Evolutionary conservation across 106 monocot genomes (phyloP).

Genomic region (Allium cepa): DNA sequence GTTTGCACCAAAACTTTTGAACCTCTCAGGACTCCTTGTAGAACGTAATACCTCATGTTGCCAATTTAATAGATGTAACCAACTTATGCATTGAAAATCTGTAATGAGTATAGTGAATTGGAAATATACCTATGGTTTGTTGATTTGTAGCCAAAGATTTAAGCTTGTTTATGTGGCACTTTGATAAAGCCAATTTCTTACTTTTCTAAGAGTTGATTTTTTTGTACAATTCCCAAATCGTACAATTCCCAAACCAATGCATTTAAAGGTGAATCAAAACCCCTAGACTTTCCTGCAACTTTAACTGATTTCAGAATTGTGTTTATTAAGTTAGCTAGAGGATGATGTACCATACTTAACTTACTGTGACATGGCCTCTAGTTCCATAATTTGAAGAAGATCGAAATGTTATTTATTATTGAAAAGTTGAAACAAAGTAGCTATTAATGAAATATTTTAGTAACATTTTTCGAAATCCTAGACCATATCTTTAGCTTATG

Average conservation of each 20-base stretch:
- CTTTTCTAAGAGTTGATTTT: conserved; percentile 88
- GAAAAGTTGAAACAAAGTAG: too few relatives aligned
- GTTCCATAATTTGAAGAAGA: conserved; percentile 50
- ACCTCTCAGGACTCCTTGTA: too few relatives aligned
- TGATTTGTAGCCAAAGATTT: conserved; percentile 57
- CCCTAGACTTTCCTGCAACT: conserved; percentile 46
- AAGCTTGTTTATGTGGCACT: conserved; percentile 63
- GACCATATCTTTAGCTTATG: conserved; percentile 61
- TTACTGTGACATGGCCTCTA: conserved; percentile 70
- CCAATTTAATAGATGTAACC: neutral
- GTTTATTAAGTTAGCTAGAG: conserved; percentile 9
- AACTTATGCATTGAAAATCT: too few relatives aligned
- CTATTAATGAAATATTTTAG: too few relatives aligned
- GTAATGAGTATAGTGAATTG: neutral
- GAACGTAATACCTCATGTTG: too few relatives aligned
- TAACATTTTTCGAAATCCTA: too few relatives aligned
- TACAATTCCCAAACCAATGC: conserved; percentile 77
- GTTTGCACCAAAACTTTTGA: too few relatives aligned
- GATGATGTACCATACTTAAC: conserved; percentile 37
- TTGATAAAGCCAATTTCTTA: conserved; percentile 53
- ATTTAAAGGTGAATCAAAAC: conserved; percentile 91
- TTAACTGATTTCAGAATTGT: conserved; percentile 39
- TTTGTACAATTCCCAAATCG: too few relatives aligned
- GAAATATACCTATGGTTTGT: conserved; percentile 29
- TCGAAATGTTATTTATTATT: neutral